These are phyloP conservation scores for Cucurbita moschata DNA, from an alignment of 306 rosid genomes.

Conservation along the genomic window DNA sequence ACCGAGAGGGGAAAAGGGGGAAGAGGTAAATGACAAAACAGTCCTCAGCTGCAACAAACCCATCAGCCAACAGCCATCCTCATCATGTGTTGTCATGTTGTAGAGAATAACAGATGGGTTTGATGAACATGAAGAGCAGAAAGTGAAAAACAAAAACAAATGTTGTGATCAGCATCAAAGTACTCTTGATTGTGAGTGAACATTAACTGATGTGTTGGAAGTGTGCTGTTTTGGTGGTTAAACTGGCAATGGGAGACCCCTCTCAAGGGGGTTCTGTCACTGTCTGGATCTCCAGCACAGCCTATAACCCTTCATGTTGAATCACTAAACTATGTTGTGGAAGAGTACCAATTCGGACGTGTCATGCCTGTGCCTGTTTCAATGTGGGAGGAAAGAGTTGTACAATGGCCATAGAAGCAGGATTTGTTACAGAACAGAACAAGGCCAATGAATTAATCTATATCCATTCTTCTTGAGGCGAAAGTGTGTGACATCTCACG, in stretches of 20 bases:
- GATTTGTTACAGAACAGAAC: background rate
- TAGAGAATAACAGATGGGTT: background rate
- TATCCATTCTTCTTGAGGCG: background rate
- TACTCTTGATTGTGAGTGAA: background rate
- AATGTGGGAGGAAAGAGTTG: background rate
- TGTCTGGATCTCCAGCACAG: background rate
- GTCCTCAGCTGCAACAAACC: slow-evolving; percentile 5
- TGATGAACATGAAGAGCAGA: background rate
- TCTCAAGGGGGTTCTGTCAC: background rate
- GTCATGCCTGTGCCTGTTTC: background rate
- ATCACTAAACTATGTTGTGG: background rate
- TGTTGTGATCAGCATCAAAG: background rate
- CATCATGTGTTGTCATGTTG: slow-evolving; percentile 1
- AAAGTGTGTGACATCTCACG: too few relatives aligned
- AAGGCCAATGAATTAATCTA: background rate
- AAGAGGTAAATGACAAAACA: background rate
- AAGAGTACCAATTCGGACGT: background rate
- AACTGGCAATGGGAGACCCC: background rate
- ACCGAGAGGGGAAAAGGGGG: background rate
- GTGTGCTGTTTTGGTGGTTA: slow-evolving; percentile 4
- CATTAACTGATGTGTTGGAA: background rate
- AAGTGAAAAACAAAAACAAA: background rate
- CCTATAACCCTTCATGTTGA: slow-evolving; percentile 1
- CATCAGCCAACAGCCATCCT: background rate
- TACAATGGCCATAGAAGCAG: background rate